These are phyloP conservation scores for Inga laurina DNA, from an alignment of 306 rosid genomes.

Conservation along the genomic window DNA sequence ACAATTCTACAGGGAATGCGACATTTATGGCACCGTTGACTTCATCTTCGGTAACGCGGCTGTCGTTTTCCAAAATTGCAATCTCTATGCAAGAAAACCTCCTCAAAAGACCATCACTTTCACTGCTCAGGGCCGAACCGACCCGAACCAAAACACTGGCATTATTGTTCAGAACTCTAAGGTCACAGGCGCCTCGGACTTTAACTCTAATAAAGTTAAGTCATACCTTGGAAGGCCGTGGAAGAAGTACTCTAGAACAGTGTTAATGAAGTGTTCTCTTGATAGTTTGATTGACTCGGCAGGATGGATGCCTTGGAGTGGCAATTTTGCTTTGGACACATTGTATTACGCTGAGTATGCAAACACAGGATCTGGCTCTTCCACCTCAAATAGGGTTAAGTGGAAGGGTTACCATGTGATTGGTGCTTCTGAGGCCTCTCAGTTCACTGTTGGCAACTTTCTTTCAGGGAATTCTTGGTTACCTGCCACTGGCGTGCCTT, in stretches of 20 bases:
- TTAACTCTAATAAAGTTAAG: slow-evolving; percentile 32
- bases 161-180: slow-evolving; percentile 58
- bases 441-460: slow-evolving; percentile 56
- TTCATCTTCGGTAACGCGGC: slow-evolving; percentile 85
- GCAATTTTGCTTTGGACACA: slow-evolving; percentile 62
- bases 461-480: slow-evolving; percentile 65
- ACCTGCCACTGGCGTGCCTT: slow-evolving; percentile 69
- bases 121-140: slow-evolving; percentile 69
- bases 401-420: slow-evolving; percentile 67
- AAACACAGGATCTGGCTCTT: slow-evolving; percentile 59
- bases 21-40: slow-evolving; percentile 79
- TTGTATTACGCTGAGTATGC: slow-evolving; percentile 63
- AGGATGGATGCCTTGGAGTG: slow-evolving; percentile 75
- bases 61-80: slow-evolving; percentile 61
- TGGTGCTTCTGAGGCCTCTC: slow-evolving; percentile 59
- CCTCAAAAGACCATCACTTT: slow-evolving; percentile 59
- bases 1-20: slow-evolving; percentile 75
- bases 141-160: slow-evolving; percentile 74
- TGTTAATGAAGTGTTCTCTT: slow-evolving; percentile 55
- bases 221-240: slow-evolving; percentile 73
- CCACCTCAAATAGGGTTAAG: slow-evolving; percentile 53
- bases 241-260: slow-evolving; percentile 58
- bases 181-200: slow-evolving; percentile 48
- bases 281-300: slow-evolving; percentile 55
- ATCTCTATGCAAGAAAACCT: slow-evolving; percentile 63